These are phyloP conservation scores for Solanum aculeatissimum DNA, from an alignment of 305 asterid genomes.

Conservation along the genomic window DNA sequence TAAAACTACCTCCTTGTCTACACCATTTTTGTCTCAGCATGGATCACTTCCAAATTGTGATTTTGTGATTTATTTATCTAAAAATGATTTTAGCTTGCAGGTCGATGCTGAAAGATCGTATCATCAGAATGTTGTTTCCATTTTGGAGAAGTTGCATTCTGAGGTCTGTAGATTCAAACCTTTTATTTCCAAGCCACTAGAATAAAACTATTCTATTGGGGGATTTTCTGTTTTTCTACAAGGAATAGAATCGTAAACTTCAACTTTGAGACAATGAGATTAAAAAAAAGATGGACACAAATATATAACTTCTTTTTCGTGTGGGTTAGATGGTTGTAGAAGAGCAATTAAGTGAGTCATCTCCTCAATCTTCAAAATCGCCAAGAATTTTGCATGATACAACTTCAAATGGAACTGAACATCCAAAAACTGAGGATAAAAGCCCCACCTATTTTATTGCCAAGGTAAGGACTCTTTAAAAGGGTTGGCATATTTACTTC, in stretches of 20 bases:
- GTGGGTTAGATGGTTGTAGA: slow-evolving; percentile 54
- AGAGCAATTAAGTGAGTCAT: slow-evolving; percentile 47
- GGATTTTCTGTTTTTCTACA: neutral
- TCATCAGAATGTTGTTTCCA: slow-evolving; percentile 59
- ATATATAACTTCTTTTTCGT: slow-evolving; percentile 2
- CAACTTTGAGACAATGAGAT: neutral
- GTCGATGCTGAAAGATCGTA: slow-evolving; percentile 90
- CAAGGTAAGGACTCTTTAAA: slow-evolving; percentile 25
- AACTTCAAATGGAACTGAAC: slow-evolving; percentile 23
- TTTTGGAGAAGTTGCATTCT: slow-evolving; percentile 74
- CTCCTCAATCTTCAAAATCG: slow-evolving; percentile 27
- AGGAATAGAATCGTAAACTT: neutral
- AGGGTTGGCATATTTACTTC: neutral
- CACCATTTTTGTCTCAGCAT: neutral
- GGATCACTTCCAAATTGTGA: neutral
- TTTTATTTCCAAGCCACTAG: neutral
- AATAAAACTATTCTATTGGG: neutral
- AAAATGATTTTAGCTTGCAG: slow-evolving; percentile 31
- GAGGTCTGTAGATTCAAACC: slow-evolving; percentile 36
- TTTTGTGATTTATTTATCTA: slow-evolving; percentile 6
- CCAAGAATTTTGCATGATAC: slow-evolving; percentile 20
- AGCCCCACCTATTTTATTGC: slow-evolving; percentile 41
- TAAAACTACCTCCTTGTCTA: neutral
- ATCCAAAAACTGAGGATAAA: slow-evolving; percentile 21
- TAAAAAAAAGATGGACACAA: neutral